These are phyloP conservation scores for Suhomyces prunicola DNA, from an alignment of 805 yeast species.

Conservation along the genomic window DNA sequence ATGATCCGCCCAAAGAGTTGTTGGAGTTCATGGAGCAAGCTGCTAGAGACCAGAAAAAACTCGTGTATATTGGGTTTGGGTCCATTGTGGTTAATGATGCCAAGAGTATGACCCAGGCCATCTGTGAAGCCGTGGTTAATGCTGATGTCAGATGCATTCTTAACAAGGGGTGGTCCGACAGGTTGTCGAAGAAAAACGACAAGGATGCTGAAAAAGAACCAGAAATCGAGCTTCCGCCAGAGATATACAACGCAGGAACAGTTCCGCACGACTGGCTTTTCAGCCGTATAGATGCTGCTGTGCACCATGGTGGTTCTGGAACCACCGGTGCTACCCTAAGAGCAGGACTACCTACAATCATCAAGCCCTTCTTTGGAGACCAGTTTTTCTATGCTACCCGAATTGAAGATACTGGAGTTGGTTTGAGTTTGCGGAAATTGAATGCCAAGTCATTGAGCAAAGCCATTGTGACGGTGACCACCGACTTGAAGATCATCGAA, in stretches of 20 bases:
- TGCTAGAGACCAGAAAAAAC: slow-evolving; percentile 53
- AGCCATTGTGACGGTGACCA: slow-evolving; percentile 68
- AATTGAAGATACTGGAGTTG: slow-evolving; percentile 87
- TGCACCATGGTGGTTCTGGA: slow-evolving; percentile 97
- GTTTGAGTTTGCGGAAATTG: slow-evolving; percentile 65
- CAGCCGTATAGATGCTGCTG: slow-evolving; percentile 86
- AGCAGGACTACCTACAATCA: slow-evolving; percentile 83
- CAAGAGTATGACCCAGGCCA: slow-evolving; percentile 68
- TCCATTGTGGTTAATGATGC: slow-evolving; percentile 90
- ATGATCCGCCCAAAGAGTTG: slow-evolving; percentile 59
- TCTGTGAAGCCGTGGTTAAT: slow-evolving; percentile 71
- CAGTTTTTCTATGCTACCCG: slow-evolving; percentile 89
- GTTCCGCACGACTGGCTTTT: slow-evolving; percentile 95
- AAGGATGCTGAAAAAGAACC: slow-evolving; percentile 11
- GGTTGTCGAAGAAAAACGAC: slow-evolving; percentile 43
- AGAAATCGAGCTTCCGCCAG: slow-evolving; percentile 56
- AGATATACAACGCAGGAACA: slow-evolving; percentile 65
- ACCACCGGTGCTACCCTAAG: slow-evolving; percentile 90
- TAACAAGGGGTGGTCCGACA: slow-evolving; percentile 93
- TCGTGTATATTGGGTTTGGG: slow-evolving; percentile 94
- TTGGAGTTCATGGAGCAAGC: slow-evolving; percentile 62
- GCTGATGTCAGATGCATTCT: slow-evolving; percentile 85
- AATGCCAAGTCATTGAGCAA: slow-evolving; percentile 59
- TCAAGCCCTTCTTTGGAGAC: slow-evolving; percentile 95
- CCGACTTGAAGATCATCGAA: slow-evolving; percentile 61